A percentile compares a stretch with the other conserved stretches of the same genome.
phyloP scores from a whole-genome alignment of 192 early-diverging fungal genomes.

The Backusella tuberculispora region DNA sequence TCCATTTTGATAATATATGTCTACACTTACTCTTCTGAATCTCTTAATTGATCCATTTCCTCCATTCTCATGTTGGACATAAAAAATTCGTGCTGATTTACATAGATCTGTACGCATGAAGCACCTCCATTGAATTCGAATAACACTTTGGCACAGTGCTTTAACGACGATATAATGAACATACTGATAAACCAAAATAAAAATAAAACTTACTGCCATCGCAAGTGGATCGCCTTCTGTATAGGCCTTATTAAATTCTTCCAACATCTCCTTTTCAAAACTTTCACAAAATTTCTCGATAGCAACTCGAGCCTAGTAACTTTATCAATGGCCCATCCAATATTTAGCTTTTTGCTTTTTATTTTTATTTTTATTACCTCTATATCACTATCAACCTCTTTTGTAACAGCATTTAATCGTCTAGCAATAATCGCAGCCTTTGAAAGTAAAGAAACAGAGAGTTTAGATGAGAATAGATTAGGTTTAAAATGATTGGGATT shows the following conservation, averaged over 20 bases:
- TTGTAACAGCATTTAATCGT: conserved; percentile 82
- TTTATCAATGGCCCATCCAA: conserved; percentile 35
- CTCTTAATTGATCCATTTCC: conserved; percentile 51
- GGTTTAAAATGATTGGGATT: background rate
- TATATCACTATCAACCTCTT: conserved; percentile 76
- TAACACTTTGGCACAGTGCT: conserved; percentile 86
- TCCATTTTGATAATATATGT: background rate
- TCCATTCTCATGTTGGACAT: conserved; percentile 75
- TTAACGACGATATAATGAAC: background rate
- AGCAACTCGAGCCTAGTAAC: conserved; percentile 67
- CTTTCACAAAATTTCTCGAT: conserved; percentile 94
- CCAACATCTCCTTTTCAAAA: conserved; percentile 88
- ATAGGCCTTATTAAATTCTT: conserved; percentile 88
- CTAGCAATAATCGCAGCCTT: conserved; percentile 86
- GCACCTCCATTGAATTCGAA: conserved; percentile 96
- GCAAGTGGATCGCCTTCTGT: conserved; percentile 67
- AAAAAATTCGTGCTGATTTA: conserved; percentile 98
- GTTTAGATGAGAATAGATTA: background rate
- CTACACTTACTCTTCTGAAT: conserved; percentile 41
- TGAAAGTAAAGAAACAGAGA: background rate
- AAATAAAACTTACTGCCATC: conserved; percentile 68
- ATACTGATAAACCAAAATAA: background rate
- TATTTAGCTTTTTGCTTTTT: background rate
- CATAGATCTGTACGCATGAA: conserved; percentile 92
- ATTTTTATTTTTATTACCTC: conserved; percentile 43